Base-by-base conservation (phyloP, 106 monocot genomes). In the Dioscorea zingiberensis region DNA sequence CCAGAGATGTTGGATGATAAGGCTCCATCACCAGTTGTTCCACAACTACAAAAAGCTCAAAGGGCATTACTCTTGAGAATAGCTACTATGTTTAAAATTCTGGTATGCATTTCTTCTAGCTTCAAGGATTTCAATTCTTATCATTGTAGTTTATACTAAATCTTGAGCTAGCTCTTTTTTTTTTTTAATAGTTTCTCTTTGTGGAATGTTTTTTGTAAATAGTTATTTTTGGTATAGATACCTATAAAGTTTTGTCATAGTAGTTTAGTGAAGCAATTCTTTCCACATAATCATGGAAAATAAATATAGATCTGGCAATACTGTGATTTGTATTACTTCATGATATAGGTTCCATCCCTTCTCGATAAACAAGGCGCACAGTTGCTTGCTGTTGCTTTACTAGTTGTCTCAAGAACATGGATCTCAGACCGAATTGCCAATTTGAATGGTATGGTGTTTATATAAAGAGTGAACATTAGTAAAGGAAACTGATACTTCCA, bases 391-490 rank as follows among this genome's bases (percentile, higher is more conserved):
- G 87, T 99, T 69, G 75, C 86, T 70, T 76, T 93, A 29, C 88
- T 99, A 67, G 98, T 99, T 66, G 63, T 99, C 47, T 93, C 98
- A 13, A 85, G 98, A 51, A 99, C 98, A 30, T 89, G 83, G 86
- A 93, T 99, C 70, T 93, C 98, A 25, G 98, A 99, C 74, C 88
- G 98, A 48, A 99, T 99, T 64, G 98, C 98, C 67, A 93, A 93
- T 49, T 79, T 99, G 71, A 99, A 99, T 83, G 98, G 98, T 99
- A 80, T 55, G 67, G 18, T 51, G 15, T 7, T 60, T 51, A 38
- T 38, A 38, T 8, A 30, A 38, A 38, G 38, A 38, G 4, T 6
- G 10, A 38, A 38, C 38, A 38, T 6, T 38, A 8, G 4, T 38
- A 38, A 38, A 38, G 38, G 6, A 21, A 54, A 46, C 7, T 64